Evolutionary conservation across 2,329 filamentous ascomycete species (phyloP), one percentile per base, ranked within the genome.

Genomic region (Phoma sp.): DNA sequence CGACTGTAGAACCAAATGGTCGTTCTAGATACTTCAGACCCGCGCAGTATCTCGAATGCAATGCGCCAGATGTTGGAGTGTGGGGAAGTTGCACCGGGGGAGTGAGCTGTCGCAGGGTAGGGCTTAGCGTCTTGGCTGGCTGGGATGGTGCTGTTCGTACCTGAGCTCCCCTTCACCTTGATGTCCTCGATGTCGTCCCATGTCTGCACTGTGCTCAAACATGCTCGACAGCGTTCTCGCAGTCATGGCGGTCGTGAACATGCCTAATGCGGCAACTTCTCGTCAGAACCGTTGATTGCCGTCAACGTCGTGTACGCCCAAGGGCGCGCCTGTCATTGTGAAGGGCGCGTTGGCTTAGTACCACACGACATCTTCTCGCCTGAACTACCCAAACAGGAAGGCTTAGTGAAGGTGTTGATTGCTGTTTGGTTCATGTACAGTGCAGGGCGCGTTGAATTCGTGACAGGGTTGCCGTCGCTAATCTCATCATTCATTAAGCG

Each of bases 11-110:
- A 22, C 13, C 2, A 3, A 38, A 38, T 38, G 13, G 4, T 13
- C 36, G 19, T 6, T n/a, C 19, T 13, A 17, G 17, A 17, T 17
- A 4, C 9, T 6, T 13, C 17, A 13, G 19, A 6, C 9, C 17
- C 17, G 3, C 3, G n/a, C 2, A 25, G 22, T 25, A 9, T 12
- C 15, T 29, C n/a, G 21, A 35, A 22, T 48, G 21, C 38, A 27
- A 54, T 44, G 39, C 44, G 51, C 39, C 44, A 24, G 51, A 39
- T 27, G 35, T 37, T 12, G 22, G 31, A 43, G 32, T 37, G 52
- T 55, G 41, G 46, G 46, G 46, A 41, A 50, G 46, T 37, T 37
- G 41, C 52, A 55, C 52, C 41, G 47, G 46, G 52, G 47, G 41
- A 55, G 46, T 47, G 52, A 51, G 41, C 47, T 43, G 52, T 55